Evolutionary conservation across 306 rosid species (phyloP).

Genomic region (Gastrolobium villosum): DNA sequence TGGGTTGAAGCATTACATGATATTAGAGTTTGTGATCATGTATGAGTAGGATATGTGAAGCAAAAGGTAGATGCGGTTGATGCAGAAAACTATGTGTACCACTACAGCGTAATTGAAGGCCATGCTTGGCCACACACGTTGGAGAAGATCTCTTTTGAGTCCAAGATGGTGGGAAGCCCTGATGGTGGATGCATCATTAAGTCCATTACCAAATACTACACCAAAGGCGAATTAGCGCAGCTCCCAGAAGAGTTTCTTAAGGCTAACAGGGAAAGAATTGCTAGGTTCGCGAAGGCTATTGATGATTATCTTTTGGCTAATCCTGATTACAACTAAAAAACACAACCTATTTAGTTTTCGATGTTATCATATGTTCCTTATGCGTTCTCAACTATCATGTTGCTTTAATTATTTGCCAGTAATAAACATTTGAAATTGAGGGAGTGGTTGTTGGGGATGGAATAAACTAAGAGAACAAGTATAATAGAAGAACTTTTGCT

Average conservation of each 20-base stretch:
- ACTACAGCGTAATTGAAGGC: slow-evolving; percentile 60
- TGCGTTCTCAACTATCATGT: not conserved
- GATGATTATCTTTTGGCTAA: slow-evolving; percentile 62
- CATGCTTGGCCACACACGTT: slow-evolving; percentile 30
- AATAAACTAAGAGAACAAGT: no score
- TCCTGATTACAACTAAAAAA: slow-evolving; percentile 56
- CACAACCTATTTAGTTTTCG: not conserved
- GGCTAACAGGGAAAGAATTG: slow-evolving; percentile 54
- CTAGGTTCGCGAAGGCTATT: slow-evolving; percentile 52
- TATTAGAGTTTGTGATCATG: not conserved
- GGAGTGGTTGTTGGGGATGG: not conserved
- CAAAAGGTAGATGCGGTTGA: slow-evolving; percentile 57
- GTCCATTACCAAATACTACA: slow-evolving; percentile 48
- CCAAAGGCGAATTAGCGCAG: slow-evolving; percentile 48
- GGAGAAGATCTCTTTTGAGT: slow-evolving; percentile 55
- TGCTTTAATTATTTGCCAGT: not conserved
- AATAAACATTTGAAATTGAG: not conserved
- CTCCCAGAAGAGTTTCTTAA: slow-evolving; percentile 52
- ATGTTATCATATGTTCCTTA: not conserved
- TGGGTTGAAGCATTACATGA: no score
- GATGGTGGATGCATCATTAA: slow-evolving; percentile 59
- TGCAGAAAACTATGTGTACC: slow-evolving; percentile 42
- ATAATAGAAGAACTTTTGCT: no score
- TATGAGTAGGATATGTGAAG: slow-evolving; percentile 46
- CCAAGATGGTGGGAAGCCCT: slow-evolving; percentile 36